phyloP scores from a whole-genome alignment of 2,329 filamentous ascomycete species.

The Fusarium chaquense region DNA sequence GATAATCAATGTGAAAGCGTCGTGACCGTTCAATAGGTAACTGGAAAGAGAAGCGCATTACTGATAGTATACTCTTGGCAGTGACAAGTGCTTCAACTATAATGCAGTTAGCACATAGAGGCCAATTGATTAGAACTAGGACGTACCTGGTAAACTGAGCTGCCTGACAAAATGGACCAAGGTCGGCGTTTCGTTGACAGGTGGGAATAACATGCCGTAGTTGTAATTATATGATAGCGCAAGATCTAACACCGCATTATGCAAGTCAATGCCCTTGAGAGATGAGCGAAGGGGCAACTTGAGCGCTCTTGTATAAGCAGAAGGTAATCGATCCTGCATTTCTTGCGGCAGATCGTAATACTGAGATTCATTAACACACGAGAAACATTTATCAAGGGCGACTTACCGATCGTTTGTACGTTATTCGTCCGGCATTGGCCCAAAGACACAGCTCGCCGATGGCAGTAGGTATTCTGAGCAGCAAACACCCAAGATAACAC shows the following conservation, averaged over 20 bases:
- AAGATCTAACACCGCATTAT: slow-evolving; percentile 71
- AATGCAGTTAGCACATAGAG: slow-evolving; percentile 43
- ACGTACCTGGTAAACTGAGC: slow-evolving; percentile 79
- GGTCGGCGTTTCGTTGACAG: slow-evolving; percentile 76
- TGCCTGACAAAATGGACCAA: slow-evolving; percentile 77
- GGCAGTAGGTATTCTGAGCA: slow-evolving; percentile 81
- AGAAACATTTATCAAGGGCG: not conserved
- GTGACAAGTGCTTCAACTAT: slow-evolving; percentile 65
- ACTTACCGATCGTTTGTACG: slow-evolving; percentile 76
- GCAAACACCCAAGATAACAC: slow-evolving; percentile 81
- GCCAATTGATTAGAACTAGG: not conserved
- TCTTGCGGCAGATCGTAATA: slow-evolving; percentile 70
- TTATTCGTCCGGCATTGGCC: slow-evolving; percentile 74
- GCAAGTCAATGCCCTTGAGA: slow-evolving; percentile 69
- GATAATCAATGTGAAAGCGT: slow-evolving; percentile 68
- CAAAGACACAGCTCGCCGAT: slow-evolving; percentile 79
- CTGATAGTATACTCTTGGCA: slow-evolving; percentile 59
- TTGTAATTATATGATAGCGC: slow-evolving; percentile 73
- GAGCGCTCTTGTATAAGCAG: slow-evolving; percentile 69
- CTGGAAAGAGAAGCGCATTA: slow-evolving; percentile 63
- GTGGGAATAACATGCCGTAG: slow-evolving; percentile 78
- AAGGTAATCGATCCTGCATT: slow-evolving; percentile 74
- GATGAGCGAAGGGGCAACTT: slow-evolving; percentile 60
- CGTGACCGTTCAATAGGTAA: slow-evolving; percentile 64
- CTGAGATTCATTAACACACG: slow-evolving; percentile 49